These are phyloP conservation scores for Microdochium paspali DNA, from an alignment of 2,329 filamentous ascomycete species.

Conservation along the genomic window DNA sequence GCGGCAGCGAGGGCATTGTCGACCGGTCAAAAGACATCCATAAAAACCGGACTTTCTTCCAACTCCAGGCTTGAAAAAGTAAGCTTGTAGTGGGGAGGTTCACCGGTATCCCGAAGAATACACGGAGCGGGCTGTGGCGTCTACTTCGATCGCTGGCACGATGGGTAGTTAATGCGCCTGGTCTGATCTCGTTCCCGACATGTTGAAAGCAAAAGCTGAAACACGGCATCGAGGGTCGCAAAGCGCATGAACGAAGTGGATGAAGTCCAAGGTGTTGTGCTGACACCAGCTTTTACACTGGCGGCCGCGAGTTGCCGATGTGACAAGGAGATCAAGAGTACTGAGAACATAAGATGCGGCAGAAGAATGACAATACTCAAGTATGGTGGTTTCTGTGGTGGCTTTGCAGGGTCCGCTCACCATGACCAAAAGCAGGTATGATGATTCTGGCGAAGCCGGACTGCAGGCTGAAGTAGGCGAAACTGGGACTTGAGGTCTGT, in stretches of 20 bases:
- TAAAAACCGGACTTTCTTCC: constrained; percentile 77
- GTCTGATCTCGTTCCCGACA: constrained; percentile 40
- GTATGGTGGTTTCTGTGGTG: constrained; percentile 35
- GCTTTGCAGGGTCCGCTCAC: constrained; percentile 29
- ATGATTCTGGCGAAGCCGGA: constrained; percentile 32
- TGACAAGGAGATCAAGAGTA: constrained; percentile 22
- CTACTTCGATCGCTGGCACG: constrained; percentile 29
- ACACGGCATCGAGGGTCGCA: constrained; percentile 30
- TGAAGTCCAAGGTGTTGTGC: constrained; percentile 6
- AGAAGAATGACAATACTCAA: constrained; percentile 18
- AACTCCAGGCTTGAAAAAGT: constrained; percentile 27
- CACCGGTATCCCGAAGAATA: constrained; percentile 16
- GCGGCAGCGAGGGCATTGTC: constrained; percentile 51
- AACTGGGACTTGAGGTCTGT: constrained; percentile 36
- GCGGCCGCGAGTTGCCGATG: constrained; percentile 11
- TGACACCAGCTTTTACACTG: constrained; percentile 8
- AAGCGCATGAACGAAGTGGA: constrained; percentile 15
- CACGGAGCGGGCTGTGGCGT: constrained; percentile 35
- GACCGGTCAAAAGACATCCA: constrained; percentile 90
- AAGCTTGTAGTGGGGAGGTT: constrained; percentile 32
- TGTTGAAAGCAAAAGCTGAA: constrained; percentile 29
- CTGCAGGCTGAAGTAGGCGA: constrained; percentile 13
- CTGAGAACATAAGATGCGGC: constrained; percentile 33
- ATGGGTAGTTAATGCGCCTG: constrained; percentile 49
- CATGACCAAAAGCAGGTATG: constrained; percentile 15